A percentile compares a stretch with the other conserved stretches of the same genome.
Evolutionary conservation across 805 yeast genomes (phyloP).

Genomic region (Candida silvicultrix): DNA sequence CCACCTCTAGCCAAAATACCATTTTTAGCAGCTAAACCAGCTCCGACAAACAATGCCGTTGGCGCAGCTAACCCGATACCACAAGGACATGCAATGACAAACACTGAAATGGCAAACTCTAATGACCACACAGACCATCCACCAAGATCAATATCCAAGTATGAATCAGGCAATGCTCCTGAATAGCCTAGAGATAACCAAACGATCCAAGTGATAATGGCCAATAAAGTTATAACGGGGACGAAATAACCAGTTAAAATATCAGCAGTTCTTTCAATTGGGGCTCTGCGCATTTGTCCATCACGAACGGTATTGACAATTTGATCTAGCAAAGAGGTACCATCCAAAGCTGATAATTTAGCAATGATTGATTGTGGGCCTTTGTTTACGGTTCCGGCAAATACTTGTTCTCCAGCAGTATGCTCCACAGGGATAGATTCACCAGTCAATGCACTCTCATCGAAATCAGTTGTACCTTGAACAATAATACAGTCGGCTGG

Average conservation of each 20-base stretch:
- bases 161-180: conserved; percentile 45
- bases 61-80: conserved; percentile 85
- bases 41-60: conserved; percentile 73
- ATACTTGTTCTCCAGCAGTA: conserved; percentile 55
- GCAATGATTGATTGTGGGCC: conserved; percentile 52
- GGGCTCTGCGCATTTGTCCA: conserved; percentile 69
- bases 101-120: conserved; percentile 71
- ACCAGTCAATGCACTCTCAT: conserved; percentile 58
- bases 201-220: conserved; percentile 58
- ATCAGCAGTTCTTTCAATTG: conserved; percentile 68
- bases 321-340: conserved; percentile 62
- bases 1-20: conserved; percentile 79
- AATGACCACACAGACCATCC: conserved; percentile 78
- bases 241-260: conserved; percentile 65
- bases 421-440: conserved; percentile 57
- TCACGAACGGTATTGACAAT: conserved; percentile 65
- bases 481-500: conserved; percentile 49
- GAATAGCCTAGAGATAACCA: conserved; percentile 58
- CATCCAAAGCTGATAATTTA: conserved; percentile 50
- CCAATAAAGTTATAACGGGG: conserved; percentile 56
- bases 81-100: conserved; percentile 83
- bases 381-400: conserved; percentile 64
- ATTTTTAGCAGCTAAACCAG: conserved; percentile 70
- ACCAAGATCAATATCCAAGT: conserved; percentile 59
- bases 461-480: conserved; percentile 43